Conservation (phyloP, 2,329 filamentous ascomycete genomes). For the Beauveria caledonica region DNA sequence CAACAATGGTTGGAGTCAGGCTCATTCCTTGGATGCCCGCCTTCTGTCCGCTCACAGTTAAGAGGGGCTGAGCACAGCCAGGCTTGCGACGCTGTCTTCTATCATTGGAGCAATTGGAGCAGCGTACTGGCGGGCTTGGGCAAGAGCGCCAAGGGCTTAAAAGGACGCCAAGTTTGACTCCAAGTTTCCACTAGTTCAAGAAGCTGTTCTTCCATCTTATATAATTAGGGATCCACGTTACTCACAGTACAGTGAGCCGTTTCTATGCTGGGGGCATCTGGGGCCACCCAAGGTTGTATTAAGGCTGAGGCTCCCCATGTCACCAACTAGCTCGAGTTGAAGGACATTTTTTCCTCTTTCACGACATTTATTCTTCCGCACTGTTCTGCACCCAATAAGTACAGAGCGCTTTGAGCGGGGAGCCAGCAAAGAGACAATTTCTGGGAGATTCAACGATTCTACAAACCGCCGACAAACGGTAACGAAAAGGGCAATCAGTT, state of each 20-base stretch:
- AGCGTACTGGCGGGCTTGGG: background rate
- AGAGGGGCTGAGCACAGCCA: conserved; percentile 1
- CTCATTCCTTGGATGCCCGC: background rate
- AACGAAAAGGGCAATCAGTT: background rate
- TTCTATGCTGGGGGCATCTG: background rate
- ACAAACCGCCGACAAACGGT: no score
- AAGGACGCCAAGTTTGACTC: background rate
- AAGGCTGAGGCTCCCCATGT: conserved; percentile 2
- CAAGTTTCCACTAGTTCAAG: background rate
- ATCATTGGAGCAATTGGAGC: background rate
- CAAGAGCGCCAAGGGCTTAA: background rate
- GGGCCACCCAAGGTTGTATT: background rate
- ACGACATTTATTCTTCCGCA: background rate
- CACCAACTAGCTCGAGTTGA: background rate
- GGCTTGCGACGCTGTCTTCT: background rate
- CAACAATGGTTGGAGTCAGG: background rate
- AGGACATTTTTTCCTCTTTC: background rate
- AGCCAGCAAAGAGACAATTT: background rate
- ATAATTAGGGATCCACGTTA: background rate
- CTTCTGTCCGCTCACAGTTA: background rate
- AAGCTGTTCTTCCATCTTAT: background rate
- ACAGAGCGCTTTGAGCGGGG: no score
- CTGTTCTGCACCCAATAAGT: no score
- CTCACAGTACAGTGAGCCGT: background rate
- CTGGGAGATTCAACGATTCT: background rate